phyloP scores from a whole-genome alignment of 2,329 filamentous ascomycete genomes.

The Cucurbitaria berberidis region DNA sequence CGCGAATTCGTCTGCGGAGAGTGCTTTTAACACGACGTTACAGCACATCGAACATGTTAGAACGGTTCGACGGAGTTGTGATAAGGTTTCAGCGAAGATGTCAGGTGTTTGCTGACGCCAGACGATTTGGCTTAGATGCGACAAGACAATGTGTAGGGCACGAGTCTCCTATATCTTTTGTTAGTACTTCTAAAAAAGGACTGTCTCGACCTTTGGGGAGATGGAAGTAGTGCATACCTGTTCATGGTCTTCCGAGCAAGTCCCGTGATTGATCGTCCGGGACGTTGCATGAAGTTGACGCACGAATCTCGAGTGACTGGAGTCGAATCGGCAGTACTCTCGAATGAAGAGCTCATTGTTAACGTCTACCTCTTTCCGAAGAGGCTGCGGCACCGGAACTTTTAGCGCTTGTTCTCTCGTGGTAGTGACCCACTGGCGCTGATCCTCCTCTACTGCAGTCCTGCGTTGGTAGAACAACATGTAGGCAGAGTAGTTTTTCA shows the following conservation, averaged over 20 bases:
- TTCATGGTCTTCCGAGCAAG: slow-evolving; percentile 57
- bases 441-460: slow-evolving; percentile 62
- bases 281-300: slow-evolving; percentile 65
- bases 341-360: slow-evolving; percentile 78
- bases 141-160: slow-evolving; percentile 63
- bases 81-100: slow-evolving; percentile 64
- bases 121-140: slow-evolving; percentile 77
- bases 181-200: neutral
- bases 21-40: slow-evolving; percentile 66
- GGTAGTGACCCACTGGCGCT: slow-evolving; percentile 49
- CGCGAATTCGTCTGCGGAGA: slow-evolving; percentile 60
- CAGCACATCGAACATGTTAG: slow-evolving; percentile 62
- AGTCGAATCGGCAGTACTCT: slow-evolving; percentile 80
- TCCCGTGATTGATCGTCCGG: slow-evolving; percentile 55
- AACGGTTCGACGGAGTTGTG: slow-evolving; percentile 59
- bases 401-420: slow-evolving; percentile 52
- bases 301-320: slow-evolving; percentile 71
- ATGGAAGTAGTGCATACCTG: slow-evolving; percentile 12
- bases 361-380: slow-evolving; percentile 64
- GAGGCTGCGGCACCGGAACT: slow-evolving; percentile 52
- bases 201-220: too few species aligned
- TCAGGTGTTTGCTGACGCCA: slow-evolving; percentile 72
- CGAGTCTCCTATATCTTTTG: slow-evolving; percentile 50
- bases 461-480: slow-evolving; percentile 96
- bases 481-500: slow-evolving; percentile 72